These are phyloP conservation scores for Marsdenia floribunda DNA, from an alignment of 257 asterid genomes.

Conservation along the genomic window DNA sequence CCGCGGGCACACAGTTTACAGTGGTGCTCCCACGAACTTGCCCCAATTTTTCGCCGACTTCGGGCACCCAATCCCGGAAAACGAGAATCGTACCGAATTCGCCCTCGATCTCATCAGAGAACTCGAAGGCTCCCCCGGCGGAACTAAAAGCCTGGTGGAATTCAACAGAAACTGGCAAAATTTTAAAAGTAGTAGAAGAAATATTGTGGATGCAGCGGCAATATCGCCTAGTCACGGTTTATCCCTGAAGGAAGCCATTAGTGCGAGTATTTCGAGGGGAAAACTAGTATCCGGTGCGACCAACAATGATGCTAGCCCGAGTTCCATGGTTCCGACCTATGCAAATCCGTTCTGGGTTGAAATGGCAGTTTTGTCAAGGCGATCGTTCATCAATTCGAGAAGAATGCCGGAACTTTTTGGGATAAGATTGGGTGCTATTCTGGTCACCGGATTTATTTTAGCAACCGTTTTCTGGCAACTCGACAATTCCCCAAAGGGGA, in stretches of 20 bases:
- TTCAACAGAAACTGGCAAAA: slow-evolving; percentile 29
- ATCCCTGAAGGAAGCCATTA: slow-evolving; percentile 34
- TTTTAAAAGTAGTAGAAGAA: not conserved
- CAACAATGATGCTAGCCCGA: slow-evolving; percentile 13
- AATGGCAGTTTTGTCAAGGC: slow-evolving; percentile 26
- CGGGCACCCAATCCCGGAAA: slow-evolving; percentile 38
- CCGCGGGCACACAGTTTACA: slow-evolving; percentile 33
- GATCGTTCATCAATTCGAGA: slow-evolving; percentile 34
- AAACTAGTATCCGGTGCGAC: slow-evolving; percentile 38
- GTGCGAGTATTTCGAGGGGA: slow-evolving; percentile 35
- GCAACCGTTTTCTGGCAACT: slow-evolving; percentile 40
- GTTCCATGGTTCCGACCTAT: slow-evolving; percentile 27
- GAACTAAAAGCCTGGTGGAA: slow-evolving; percentile 32
- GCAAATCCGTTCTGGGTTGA: slow-evolving; percentile 43
- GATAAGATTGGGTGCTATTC: slow-evolving; percentile 31
- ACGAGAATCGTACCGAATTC: slow-evolving; percentile 34
- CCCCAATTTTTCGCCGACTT: slow-evolving; percentile 29
- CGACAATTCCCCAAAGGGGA: slow-evolving; percentile 36
- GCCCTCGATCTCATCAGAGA: slow-evolving; percentile 40
- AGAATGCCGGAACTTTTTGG: slow-evolving; percentile 39
- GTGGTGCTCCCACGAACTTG: slow-evolving; percentile 28
- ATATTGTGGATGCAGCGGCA: not conserved
- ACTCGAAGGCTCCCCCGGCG: slow-evolving; percentile 26
- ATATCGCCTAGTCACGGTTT: not conserved
- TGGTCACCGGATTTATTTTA: slow-evolving; percentile 37